Evolutionary conservation across 176 grass and related monocot species (phyloP).

Genomic region (Puya raimondii): DNA sequence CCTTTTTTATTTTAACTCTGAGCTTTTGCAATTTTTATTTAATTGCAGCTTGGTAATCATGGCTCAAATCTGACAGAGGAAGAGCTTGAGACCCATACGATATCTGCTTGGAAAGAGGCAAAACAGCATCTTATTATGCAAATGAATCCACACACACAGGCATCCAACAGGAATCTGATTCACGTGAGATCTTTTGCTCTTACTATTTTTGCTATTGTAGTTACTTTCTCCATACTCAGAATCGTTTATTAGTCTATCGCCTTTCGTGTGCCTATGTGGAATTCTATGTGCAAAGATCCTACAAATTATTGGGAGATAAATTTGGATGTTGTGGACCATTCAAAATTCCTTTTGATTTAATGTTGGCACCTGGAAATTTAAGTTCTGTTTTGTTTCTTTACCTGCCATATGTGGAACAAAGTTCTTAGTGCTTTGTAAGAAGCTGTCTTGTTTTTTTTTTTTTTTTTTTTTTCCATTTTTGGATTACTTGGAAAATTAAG

Average conservation of each 20-base stretch:
- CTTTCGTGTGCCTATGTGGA: neutral
- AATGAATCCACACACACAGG: conserved; percentile 38
- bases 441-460: too few species aligned
- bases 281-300: neutral
- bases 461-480: too few species aligned
- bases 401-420: neutral
- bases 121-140: conserved; percentile 65
- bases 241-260: neutral
- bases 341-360: too few species aligned
- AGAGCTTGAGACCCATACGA: conserved; percentile 93
- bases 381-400: neutral
- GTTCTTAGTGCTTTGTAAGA: neutral
- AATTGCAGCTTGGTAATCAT: conserved; percentile 80
- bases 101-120: conserved; percentile 96
- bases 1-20: conserved; percentile 6
- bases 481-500: neutral
- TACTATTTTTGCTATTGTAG: neutral
- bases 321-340: too few species aligned
- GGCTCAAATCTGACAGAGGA: conserved; percentile 88
- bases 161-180: conserved; percentile 47
- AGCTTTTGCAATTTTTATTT: conserved; percentile 18
- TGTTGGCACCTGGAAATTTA: neutral
- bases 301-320: too few species aligned
- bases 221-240: neutral
- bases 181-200: conserved; percentile 44